Base-by-base conservation (phyloP, 768 basidiomycete species). In the Boletus rubescentipes region DNA sequence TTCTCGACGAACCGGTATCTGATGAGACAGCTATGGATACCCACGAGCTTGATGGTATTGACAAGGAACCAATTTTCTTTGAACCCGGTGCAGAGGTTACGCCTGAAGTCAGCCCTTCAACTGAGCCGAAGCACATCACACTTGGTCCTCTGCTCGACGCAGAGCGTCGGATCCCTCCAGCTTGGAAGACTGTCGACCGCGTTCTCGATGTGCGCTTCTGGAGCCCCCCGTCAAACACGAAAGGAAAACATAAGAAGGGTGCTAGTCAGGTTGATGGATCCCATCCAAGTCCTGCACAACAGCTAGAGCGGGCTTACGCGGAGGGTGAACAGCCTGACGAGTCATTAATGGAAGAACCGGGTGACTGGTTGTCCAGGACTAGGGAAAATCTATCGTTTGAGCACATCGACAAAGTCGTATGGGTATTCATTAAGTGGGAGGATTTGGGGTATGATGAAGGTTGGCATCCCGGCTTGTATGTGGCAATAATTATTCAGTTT, bases 371-470 rank as follows among this genome's bases (percentile, higher is more conserved):
- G 38, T 49, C 57, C 6, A 61, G 59, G 32, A 60, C 81, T 80
- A 87, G 68, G 53, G 62, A 36, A 65, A 75, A 18, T 75, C 70
- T 49, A 68, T 75, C 34, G 49, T 67, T 71, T 30, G 71, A 81
- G 5, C 77, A 88, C 61, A 79, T 85, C 29, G 74, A 81, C 36
- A 70, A 80, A 46, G 83, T 96, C 32, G 77, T 84, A 18, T 93
- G 90, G 87, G 83, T 81, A 12, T 94, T 94, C 67, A 77, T 93
- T 60, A 99, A 98, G 69, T 98, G 96, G 96, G 78, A 84, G 40
- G 93, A 93, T 57, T 76, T 98, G 26, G 85, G 89, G n/a, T 97
- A 98, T 57, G 89, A 96, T 20, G 89, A 93, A 77, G 86, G 95
- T 91, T 53, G 49, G 81, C 66, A 53, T 44, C 38, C 40, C 23